Evolutionary conservation across 2,329 filamentous ascomycete species (phyloP), one percentile per base, ranked within the genome.

Genomic region (Paraphoma sp.): DNA sequence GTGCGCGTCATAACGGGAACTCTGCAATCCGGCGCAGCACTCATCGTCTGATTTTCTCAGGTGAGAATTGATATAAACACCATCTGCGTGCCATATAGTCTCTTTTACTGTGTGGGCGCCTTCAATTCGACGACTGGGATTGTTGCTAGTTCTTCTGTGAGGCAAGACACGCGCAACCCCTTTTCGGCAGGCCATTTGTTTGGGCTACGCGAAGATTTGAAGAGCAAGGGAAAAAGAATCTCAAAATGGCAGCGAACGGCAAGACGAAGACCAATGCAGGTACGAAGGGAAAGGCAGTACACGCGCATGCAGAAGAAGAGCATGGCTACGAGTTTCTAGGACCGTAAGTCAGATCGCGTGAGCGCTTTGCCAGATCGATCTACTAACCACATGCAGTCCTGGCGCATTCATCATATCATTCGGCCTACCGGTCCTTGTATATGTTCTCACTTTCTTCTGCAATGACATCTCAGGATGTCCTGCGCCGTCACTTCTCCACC

Each of bases 381-480:
- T 51, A 48, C 63, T 69, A 54, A 70, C 48, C 50, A 40, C 7
- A 28, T 45, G 29, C 51, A 96, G 93, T 52, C 82, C 89, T 42
- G 93, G 93, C 53, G 92, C 91, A 36, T 86, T 89, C 58, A 84
- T 80, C 59, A 91, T 98, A 70, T 90, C 90, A 7, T 89, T 96
- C 68, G 88, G 89, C 54, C 86, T 97, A 0, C 94, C 94, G 0
- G 58, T 93, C 42, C 83, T 93, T 62, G 86, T 92, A 67, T 96
- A 95, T 79, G 74, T 88, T 67, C 89, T 94, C 72, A 84, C 88
- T 45, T 96, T 97, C 73, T 82, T 89, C 69, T 97, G 94, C 84
- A 98, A 97, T 80, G 93, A 98, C 76, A 82, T 96, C 62, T 89
- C 92, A 8, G 94, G 95, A 56, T 98, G 95, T 73, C 95, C 94